Base-by-base conservation (phyloP, 108 stramenopile genomes). In the Pseudonitzschia delicatissima region DNA sequence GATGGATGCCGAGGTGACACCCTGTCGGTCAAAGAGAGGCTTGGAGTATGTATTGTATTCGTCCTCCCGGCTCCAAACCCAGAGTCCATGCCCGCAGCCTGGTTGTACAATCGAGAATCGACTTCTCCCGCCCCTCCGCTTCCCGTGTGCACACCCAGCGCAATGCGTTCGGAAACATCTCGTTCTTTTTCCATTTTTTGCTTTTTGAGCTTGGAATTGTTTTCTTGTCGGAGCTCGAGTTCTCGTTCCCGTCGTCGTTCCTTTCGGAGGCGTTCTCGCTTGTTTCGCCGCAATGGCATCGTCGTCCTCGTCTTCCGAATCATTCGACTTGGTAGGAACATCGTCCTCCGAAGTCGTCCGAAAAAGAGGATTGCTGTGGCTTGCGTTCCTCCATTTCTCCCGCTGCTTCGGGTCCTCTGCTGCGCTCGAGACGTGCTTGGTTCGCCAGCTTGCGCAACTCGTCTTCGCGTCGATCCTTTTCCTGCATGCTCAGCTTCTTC, bases 21-120 rank as follows among this genome's bases (percentile, higher is more conserved):
- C 92, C 62, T 90, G 80, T 15, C 94, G 76, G 74, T 90, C 94
- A 73, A 98, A 95, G 78, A 98, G 71, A 13, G 99, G 96, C 72
- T 93, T 90, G 40, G 77, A 79, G 76, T 98, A 99, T 11, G 89
- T 80, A 71, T 96, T 97, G 86, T 99, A 98, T 27, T 97, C 99
- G 62, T 97, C 97, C n/a, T 98, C n/a, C n/a, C 97, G 4, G 80
- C 91, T 3, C 99, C 99, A 81, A 99, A 98, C 26, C 97, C 97
- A 47, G 89, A 78, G 62, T 93, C 93, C 85, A 98, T 80, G 32
- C 99, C 99, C 4, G 90, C 89, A 47, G 81, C 80, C 72, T 98
- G 96, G 70, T 96, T 96, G 82, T 98, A 99, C 48, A 99, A 68
- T 12, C 99, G 78, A 20, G 88, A 77, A 82, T 99, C 99, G 62